These are phyloP conservation scores for Austroboletus eburneus DNA, from an alignment of 768 basidiomycete genomes.

Conservation along the genomic window DNA sequence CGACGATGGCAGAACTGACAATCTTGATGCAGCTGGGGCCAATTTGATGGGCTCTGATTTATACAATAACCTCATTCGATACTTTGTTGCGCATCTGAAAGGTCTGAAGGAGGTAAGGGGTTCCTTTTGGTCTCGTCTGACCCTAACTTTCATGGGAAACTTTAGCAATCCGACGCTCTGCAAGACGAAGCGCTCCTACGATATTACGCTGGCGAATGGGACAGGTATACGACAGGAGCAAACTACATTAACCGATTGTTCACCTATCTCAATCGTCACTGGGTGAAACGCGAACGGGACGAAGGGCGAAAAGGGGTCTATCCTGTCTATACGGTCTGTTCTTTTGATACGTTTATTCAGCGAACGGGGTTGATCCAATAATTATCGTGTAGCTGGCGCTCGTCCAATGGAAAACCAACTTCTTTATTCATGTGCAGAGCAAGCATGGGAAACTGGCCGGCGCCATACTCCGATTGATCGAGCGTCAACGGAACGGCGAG, in stretches of 20 bases:
- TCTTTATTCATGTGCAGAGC: conserved; percentile 85
- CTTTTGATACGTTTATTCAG: not conserved
- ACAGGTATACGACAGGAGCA: conserved; percentile 93
- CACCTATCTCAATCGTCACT: conserved; percentile 97
- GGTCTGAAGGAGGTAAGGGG: conserved; percentile 52
- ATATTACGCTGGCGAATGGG: conserved; percentile 93
- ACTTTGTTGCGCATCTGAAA: conserved; percentile 82
- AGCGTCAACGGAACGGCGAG: conserved; percentile 91
- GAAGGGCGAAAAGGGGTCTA: conserved; percentile 95
- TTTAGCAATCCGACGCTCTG: conserved; percentile 70
- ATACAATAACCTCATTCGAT: conserved; percentile 90
- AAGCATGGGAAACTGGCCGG: conserved; percentile 79
- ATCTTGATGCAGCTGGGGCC: conserved; percentile 63
- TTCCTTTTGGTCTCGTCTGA: conserved; percentile 18
- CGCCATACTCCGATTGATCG: conserved; percentile 86
- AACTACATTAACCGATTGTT: conserved; percentile 97
- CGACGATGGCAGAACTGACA: conserved; percentile 17
- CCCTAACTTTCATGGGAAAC: conserved; percentile 13
- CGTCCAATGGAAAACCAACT: conserved; percentile 91
- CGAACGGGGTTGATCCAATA: conserved; percentile 2
- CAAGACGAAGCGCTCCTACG: conserved; percentile 85
- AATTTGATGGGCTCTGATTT: conserved; percentile 97
- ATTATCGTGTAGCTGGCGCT: conserved; percentile 66
- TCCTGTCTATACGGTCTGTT: conserved; percentile 87
- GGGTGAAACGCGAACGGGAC: conserved; percentile 98